Base-by-base conservation (phyloP, 768 basidiomycete species). In the Termitomyces sp. region DNA sequence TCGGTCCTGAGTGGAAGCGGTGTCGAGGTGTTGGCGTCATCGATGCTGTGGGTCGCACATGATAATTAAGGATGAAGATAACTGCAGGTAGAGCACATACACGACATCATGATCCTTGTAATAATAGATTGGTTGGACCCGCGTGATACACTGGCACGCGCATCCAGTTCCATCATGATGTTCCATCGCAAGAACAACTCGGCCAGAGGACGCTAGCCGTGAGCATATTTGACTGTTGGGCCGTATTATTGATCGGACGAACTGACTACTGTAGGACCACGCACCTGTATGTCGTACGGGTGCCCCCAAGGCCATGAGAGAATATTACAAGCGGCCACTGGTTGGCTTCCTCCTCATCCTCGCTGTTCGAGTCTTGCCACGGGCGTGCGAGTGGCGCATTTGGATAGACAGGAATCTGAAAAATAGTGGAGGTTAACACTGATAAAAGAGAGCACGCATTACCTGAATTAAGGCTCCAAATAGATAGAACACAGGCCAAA, bases 281-380 rank as follows among this genome's bases (percentile, higher is more conserved):
- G 46, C 42, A 83, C 84, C 86, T 89, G 67, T 94, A 93, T 1
- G 85, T 82, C 0, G 86, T 90, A 22, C 86, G 76, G 46, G 82
- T 85, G 4, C 92, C 92, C 20, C 85, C 88, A 22, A 94, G 82
- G 20, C 93, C 93, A 75, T 94, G 93, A 11, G 89, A 91, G 74
- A 94, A 94, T 44, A 95, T 81, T 35, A 93, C 84, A 35, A 95
- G 79, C 0, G 91, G 90, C 90, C 90, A 91, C 52, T 81, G 79
- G 18, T 42, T 16, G 35, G 62, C 24, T 42, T 57, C 55, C 36
- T 60, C 56, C 9, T 51, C 56, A 32, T 33, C 42, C 46, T 70
- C 40, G 7, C 40, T 62, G 49, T 53, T 24, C n/a, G 4, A 51
- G 32, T 32, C 67, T 62, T 4, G 66, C 66, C 12, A 79, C 78